Conservation (phyloP, 768 basidiomycete genomes). For the Boletus edulis region DNA sequence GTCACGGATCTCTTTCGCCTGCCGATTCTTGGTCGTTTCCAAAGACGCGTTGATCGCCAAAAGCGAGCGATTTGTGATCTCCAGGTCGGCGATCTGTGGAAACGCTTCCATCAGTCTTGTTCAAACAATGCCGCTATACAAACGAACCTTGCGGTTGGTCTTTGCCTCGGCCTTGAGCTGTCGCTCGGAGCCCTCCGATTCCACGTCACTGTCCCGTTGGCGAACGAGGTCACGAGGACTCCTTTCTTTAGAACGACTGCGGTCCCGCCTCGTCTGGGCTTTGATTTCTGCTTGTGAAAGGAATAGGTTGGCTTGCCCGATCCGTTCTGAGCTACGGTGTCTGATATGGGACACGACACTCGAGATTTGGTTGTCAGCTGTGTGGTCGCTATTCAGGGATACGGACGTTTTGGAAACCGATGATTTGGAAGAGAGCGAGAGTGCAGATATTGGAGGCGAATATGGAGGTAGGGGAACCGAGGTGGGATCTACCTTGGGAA, state of each 20-base stretch:
- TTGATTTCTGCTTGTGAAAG: constrained; percentile 14
- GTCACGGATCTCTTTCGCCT: constrained; percentile 83
- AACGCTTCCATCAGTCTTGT: constrained; percentile 1
- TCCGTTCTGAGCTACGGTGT: constrained; percentile 31
- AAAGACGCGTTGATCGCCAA: constrained; percentile 81
- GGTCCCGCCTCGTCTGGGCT: constrained; percentile 12
- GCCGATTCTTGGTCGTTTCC: constrained; percentile 75
- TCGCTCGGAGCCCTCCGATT: constrained; percentile 38
- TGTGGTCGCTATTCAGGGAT: constrained; percentile 38
- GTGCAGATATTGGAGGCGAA: constrained; percentile 67
- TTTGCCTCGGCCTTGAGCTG: constrained; percentile 72
- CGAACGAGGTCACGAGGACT: constrained; percentile 8
- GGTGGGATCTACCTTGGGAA: constrained; percentile 49
- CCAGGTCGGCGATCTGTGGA: constrained; percentile 81
- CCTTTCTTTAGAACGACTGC: constrained; percentile 21
- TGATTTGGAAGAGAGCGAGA: constrained; percentile 79
- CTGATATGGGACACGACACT: constrained; percentile 45
- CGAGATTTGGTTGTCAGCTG: constrained; percentile 36
- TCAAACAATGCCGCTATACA: neutral
- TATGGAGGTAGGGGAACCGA: constrained; percentile 61
- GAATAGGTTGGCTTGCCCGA: constrained; percentile 7
- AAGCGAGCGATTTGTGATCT: constrained; percentile 86
- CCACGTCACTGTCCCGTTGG: constrained; percentile 34
- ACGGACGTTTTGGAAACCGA: constrained; percentile 56
- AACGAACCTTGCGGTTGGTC: constrained; percentile 77